A percentile compares a stretch with the other conserved stretches of the same genome.
phyloP scores from a whole-genome alignment of 352 stramenopile species.

The Phytophthora sp. region DNA sequence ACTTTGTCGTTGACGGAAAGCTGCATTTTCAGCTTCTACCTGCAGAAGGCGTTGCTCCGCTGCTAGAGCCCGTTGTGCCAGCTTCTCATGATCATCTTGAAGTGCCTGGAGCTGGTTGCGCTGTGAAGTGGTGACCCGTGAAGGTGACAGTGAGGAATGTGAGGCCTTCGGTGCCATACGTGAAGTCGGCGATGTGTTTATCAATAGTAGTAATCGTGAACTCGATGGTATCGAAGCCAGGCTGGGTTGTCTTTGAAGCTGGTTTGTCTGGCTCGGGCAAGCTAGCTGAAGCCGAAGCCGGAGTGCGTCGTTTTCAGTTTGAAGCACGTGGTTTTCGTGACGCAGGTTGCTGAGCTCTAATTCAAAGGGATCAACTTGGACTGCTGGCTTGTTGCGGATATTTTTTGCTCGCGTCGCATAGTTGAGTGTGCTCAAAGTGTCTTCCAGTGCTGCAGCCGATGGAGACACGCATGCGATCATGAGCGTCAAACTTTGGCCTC shows the following conservation, averaged over 20 bases:
- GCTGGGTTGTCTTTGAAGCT: constrained; percentile 20
- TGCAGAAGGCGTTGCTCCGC: constrained; percentile 38
- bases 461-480: constrained; percentile 88
- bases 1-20: constrained; percentile 26
- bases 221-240: constrained; percentile 30
- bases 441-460: constrained; percentile 56
- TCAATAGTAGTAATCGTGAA: constrained; percentile 36
- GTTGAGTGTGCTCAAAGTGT: constrained; percentile 86
- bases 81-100: constrained; percentile 70
- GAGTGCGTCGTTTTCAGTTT: constrained; percentile 63
- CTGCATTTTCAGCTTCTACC: constrained; percentile 58
- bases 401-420: constrained; percentile 87
- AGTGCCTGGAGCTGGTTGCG: constrained; percentile 63
- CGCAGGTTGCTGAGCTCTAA: constrained; percentile 63
- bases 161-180: background rate
- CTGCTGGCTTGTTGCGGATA: constrained; percentile 81
- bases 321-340: constrained; percentile 68
- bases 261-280: background rate
- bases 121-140: constrained; percentile 2
- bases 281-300: constrained; percentile 52
- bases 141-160: constrained; percentile 10
- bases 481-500: constrained; percentile 80
- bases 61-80: constrained; percentile 33
- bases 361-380: constrained; percentile 74
- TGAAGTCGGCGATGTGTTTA: constrained; percentile 10